phyloP scores from a whole-genome alignment of 2,329 filamentous ascomycete genomes.

The Thielaviopsis punctulata region DNA sequence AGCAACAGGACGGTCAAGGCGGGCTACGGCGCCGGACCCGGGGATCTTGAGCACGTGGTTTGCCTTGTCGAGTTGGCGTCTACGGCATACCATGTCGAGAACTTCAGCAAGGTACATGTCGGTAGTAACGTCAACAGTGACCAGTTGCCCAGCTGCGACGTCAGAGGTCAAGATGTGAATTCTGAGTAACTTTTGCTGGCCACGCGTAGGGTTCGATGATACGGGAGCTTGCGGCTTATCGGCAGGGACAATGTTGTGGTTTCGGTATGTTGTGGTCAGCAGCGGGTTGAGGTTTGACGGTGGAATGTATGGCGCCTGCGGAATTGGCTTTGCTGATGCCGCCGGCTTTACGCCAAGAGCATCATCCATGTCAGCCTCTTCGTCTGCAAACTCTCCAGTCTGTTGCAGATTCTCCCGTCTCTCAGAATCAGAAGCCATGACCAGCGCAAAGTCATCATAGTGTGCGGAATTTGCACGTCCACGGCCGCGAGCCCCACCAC shows the following conservation, averaged over 20 bases:
- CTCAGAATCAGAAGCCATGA: slow-evolving; percentile 51
- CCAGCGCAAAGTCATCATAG: slow-evolving; percentile 69
- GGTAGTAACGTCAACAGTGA: slow-evolving; percentile 59
- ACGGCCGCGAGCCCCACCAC: slow-evolving; percentile 23
- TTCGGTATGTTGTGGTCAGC: slow-evolving; percentile 41
- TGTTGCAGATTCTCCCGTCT: slow-evolving; percentile 50
- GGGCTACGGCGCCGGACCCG: slow-evolving; percentile 55
- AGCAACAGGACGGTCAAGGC: slow-evolving; percentile 61
- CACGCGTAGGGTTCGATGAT: slow-evolving; percentile 30
- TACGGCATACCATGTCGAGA: slow-evolving; percentile 60
- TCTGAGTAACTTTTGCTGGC: slow-evolving; percentile 52
- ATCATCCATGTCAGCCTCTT: slow-evolving; percentile 25
- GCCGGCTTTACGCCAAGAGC: slow-evolving; percentile 18
- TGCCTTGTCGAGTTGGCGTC: slow-evolving; percentile 61
- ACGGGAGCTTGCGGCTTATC: slow-evolving; percentile 31
- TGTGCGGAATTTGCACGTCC: slow-evolving; percentile 51
- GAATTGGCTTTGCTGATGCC: slow-evolving; percentile 22
- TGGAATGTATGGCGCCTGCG: slow-evolving; percentile 19
- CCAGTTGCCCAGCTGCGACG: slow-evolving; percentile 52
- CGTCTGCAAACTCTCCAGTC: slow-evolving; percentile 45
- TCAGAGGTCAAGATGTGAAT: slow-evolving; percentile 57
- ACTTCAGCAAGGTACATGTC: slow-evolving; percentile 74
- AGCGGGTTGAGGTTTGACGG: slow-evolving; percentile 32
- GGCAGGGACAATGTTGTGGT: slow-evolving; percentile 34
- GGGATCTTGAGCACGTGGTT: slow-evolving; percentile 65